Evolutionary conservation across 2,329 filamentous ascomycete genomes (phyloP).

Genomic region (Sporothrix protearum): DNA sequence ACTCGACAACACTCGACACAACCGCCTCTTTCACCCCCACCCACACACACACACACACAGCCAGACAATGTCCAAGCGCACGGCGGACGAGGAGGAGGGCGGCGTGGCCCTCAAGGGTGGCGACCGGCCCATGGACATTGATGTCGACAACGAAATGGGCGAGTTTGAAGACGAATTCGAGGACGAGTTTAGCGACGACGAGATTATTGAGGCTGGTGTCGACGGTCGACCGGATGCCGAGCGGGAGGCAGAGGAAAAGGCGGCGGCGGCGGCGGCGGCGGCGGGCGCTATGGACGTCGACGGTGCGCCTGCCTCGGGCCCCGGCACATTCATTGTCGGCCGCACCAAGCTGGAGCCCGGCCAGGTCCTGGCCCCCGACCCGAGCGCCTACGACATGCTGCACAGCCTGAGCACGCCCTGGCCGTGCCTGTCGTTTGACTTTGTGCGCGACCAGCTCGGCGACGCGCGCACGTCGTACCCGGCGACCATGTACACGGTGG

Average conservation of each 20-base stretch:
- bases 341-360: slow-evolving; percentile 86
- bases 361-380: slow-evolving; percentile 85
- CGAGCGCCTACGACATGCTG: slow-evolving; percentile 96
- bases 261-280: slow-evolving; percentile 34
- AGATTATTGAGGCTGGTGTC: slow-evolving; percentile 90
- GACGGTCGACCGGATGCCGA: slow-evolving; percentile 90
- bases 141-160: slow-evolving; percentile 61
- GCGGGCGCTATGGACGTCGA: slow-evolving; percentile 81
- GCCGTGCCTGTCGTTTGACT: slow-evolving; percentile 96
- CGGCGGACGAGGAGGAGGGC: slow-evolving; percentile 26
- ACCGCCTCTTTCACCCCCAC: not conserved
- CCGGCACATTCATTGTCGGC: slow-evolving; percentile 92
- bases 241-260: slow-evolving; percentile 82
- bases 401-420: slow-evolving; percentile 91
- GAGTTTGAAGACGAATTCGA: slow-evolving; percentile 97
- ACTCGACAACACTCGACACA: not conserved
- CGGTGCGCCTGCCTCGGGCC: slow-evolving; percentile 36
- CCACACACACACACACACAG: not conserved
- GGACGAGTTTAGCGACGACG: slow-evolving; percentile 80
- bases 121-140: slow-evolving; percentile 63
- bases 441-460: slow-evolving; percentile 79
- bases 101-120: slow-evolving; percentile 55
- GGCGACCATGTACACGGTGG: slow-evolving; percentile 89
- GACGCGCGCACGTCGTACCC: slow-evolving; percentile 91
- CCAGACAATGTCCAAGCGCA: slow-evolving; percentile 29